Percentiles rank a stretch among this genome's conserved stretches.
Conservation (phyloP, 2,329 filamentous ascomycete species). For the Xylariaceae sp. region DNA sequence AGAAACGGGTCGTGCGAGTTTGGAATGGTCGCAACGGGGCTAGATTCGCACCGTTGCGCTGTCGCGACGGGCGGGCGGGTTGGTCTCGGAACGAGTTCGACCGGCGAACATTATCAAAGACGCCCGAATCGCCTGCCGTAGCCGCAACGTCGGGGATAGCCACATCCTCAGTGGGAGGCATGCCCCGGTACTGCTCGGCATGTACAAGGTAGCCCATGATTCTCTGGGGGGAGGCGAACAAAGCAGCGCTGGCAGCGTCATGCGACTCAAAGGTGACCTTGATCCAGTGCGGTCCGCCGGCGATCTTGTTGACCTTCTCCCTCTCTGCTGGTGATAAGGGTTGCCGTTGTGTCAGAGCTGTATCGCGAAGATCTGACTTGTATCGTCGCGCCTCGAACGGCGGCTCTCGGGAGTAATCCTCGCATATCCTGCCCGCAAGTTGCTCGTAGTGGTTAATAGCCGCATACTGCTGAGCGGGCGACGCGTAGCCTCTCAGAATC, state of each 20-base stretch:
- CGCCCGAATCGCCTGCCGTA: constrained; percentile 33
- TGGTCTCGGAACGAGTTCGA: constrained; percentile 14
- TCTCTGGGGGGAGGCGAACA: constrained; percentile 64
- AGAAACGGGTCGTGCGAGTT: constrained; percentile 19
- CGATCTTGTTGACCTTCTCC: constrained; percentile 72
- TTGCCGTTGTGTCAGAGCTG: constrained; percentile 60
- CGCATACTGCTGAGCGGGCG: constrained; percentile 66
- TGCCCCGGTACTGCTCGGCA: constrained; percentile 63
- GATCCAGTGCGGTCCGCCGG: constrained; percentile 87
- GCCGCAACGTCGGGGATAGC: constrained; percentile 49
- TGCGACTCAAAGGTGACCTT: constrained; percentile 75
- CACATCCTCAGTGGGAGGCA: constrained; percentile 59
- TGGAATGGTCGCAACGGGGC: constrained; percentile 33
- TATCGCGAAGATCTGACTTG: constrained; percentile 68
- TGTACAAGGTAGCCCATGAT: constrained; percentile 66
- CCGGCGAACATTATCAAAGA: constrained; percentile 28
- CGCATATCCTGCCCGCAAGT: constrained; percentile 79
- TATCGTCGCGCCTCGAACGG: constrained; percentile 64
- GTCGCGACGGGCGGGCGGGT: constrained; percentile 24
- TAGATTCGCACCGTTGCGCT: constrained; percentile 21
- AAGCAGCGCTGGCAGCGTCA: constrained; percentile 63
- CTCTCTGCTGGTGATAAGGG: constrained; percentile 68
- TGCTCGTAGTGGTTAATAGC: constrained; percentile 85
- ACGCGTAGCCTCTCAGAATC: constrained; percentile 75
- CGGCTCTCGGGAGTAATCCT: constrained; percentile 88